Conservation (phyloP, 106 monocot species). For the Triglochin maritima region DNA sequence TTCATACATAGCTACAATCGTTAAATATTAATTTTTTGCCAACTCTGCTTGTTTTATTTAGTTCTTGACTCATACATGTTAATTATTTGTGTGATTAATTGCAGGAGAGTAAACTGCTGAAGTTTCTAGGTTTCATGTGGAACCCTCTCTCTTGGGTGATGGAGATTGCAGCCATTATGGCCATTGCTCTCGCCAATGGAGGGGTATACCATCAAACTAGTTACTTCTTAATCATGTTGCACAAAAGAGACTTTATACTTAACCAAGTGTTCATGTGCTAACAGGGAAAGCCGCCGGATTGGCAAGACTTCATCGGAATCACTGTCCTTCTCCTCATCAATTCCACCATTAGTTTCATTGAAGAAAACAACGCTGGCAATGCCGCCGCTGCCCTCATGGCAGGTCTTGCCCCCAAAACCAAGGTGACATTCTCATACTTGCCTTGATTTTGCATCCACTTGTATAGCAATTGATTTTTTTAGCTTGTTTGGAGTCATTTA, state of each 20-base stretch:
- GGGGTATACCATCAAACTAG: background rate
- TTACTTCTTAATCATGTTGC: too few relatives aligned
- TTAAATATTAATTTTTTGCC: background rate
- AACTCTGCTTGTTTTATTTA: background rate
- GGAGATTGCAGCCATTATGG: slow-evolving; percentile 75
- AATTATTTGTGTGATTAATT: background rate
- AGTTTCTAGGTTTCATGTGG: slow-evolving; percentile 85
- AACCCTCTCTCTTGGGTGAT: slow-evolving; percentile 88
- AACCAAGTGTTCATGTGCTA: too few relatives aligned
- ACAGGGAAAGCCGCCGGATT: slow-evolving; percentile 42
- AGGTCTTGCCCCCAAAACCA: slow-evolving; percentile 46
- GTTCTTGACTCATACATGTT: background rate
- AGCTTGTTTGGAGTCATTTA: too few relatives aligned
- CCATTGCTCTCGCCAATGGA: slow-evolving; percentile 68
- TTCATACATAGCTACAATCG: too few relatives aligned
- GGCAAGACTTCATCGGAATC: slow-evolving; percentile 35
- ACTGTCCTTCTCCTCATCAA: slow-evolving; percentile 16
- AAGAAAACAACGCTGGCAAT: slow-evolving; percentile 22
- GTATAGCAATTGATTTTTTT: too few relatives aligned
- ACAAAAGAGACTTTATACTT: too few relatives aligned
- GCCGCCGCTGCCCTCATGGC: slow-evolving; percentile 39
- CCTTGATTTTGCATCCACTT: too few relatives aligned
- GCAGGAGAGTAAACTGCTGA: slow-evolving; percentile 56
- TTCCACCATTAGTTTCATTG: slow-evolving; percentile 23
- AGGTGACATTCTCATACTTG: slow-evolving; percentile 5